Evolutionary conservation across 1,139 yeast genomes (phyloP), one percentile per base, ranked within the genome.

Genomic region (Blastobotrys petasosporus): DNA sequence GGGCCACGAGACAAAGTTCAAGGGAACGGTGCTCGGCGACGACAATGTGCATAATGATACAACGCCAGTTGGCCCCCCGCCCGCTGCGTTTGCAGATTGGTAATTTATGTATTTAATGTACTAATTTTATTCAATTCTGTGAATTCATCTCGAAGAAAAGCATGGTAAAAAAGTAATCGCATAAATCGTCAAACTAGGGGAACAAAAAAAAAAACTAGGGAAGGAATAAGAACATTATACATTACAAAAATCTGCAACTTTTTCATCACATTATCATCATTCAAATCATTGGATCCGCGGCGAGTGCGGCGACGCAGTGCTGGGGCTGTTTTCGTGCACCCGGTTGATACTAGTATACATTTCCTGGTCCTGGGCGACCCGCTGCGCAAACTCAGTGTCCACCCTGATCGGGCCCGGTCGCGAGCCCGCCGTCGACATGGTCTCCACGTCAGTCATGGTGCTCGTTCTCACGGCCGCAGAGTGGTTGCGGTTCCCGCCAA

Each of bases 1-100:
- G 3, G 69, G 67, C 1, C 62, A 60, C 38, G 69, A 64, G 16
- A 60, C 58, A 20, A 54, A 63, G 39, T 65, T 67, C 48, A 63
- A 59, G 25, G 61, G 62, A 10, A 66, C 73, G 0, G 56, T 66
- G 3, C 50, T 69, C 37, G 54, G 58, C 42, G 53, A 51, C 43
- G 62, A 57, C n/a, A 49, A 50, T 17, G 51, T 49, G 4, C 54
- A 51, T 5, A 51, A 54, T 10, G 64, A 56, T 29, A 38, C 51
- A 16, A 48, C 43, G n/a, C 52, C 58, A 4, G 57, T 54, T 9
- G 63, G 62, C 2, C 58, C 61, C 11, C 30, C 10, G 39, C 28
- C 20, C 23, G 30, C 20, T 17, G 31, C 28, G 29, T 20, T 36
- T 32, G 34, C 23, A 23, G 36, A 13, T 13, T 34, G 17, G 12